phyloP scores from a whole-genome alignment of 805 yeast species.

The Metschnikowia colocasiae region DNA sequence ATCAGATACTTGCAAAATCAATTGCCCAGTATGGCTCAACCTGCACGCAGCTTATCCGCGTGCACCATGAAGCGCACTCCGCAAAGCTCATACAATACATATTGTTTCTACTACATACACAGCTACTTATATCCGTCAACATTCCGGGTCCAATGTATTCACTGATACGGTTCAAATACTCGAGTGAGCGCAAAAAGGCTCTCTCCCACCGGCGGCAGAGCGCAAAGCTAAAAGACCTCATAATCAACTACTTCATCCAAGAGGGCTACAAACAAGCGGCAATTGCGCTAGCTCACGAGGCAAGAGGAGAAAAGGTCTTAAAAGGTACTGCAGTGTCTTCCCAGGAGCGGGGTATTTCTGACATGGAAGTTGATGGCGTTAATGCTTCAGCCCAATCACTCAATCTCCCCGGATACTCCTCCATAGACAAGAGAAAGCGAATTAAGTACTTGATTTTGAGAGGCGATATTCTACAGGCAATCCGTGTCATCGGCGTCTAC shows the following conservation, averaged over 20 bases:
- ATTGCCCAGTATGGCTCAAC: background rate
- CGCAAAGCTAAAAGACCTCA: slow-evolving; percentile 46
- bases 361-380: background rate
- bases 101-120: background rate
- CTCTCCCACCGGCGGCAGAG: slow-evolving; percentile 21
- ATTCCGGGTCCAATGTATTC: background rate
- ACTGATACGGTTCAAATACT: slow-evolving; percentile 12
- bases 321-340: too few relatives aligned
- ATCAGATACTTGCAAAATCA: too few relatives aligned
- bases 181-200: slow-evolving; percentile 4
- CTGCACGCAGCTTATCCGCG: slow-evolving; percentile 5
- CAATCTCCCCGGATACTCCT: slow-evolving; percentile 38
- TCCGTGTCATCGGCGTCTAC: slow-evolving; percentile 50
- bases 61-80: slow-evolving; percentile 3
- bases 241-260: slow-evolving; percentile 69
- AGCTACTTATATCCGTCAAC: background rate
- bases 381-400: background rate
- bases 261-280: slow-evolving; percentile 78
- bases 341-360: background rate
- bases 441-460: slow-evolving; percentile 51
- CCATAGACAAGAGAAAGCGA: slow-evolving; percentile 49
- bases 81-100: background rate
- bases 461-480: slow-evolving; percentile 61
- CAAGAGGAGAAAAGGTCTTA: slow-evolving; percentile 22
- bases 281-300: slow-evolving; percentile 55